A percentile compares a stretch with the other conserved stretches of the same genome.
Conservation (phyloP, 768 basidiomycete genomes). For the Sarcomyxa edulis region DNA sequence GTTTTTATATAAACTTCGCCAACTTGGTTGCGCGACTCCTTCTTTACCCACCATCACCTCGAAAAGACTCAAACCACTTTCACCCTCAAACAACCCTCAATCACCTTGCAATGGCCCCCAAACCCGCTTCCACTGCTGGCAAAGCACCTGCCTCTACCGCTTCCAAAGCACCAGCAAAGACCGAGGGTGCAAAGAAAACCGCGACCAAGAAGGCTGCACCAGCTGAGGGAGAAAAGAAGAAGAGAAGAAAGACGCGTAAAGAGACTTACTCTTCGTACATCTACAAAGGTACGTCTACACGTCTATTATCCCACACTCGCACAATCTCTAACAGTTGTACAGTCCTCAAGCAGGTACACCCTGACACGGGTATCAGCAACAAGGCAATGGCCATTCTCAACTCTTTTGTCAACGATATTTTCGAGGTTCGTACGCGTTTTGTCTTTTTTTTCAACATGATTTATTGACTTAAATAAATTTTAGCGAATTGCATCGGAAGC, state of each 20-base stretch:
- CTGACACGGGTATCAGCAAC: constrained; percentile 98
- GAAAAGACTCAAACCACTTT: no score
- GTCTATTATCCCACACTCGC: not conserved
- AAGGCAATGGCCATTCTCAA: constrained; percentile 92
- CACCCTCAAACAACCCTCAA: no score
- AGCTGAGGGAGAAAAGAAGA: constrained; percentile 70
- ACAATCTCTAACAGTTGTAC: not conserved
- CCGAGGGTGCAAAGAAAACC: constrained; percentile 46
- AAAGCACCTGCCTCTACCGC: constrained; percentile 63
- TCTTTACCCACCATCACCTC: no score
- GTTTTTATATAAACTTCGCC: no score
- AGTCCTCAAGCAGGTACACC: constrained; percentile 98
- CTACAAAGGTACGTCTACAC: constrained; percentile 55
- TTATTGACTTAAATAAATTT: no score
- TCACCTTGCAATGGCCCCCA: no score
- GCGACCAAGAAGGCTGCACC: constrained; percentile 49
- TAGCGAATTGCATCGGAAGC: constrained; percentile 88
- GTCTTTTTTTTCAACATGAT: no score
- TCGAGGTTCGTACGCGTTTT: no score
- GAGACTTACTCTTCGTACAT: constrained; percentile 86
- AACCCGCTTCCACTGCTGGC: constrained; percentile 70
- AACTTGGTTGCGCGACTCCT: no score
- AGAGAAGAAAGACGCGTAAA: constrained; percentile 74
- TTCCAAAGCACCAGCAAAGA: constrained; percentile 58
- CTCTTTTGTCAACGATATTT: constrained; percentile 92